phyloP scores from a whole-genome alignment of 331 rosid species.

The Dryas integrifolia region DNA sequence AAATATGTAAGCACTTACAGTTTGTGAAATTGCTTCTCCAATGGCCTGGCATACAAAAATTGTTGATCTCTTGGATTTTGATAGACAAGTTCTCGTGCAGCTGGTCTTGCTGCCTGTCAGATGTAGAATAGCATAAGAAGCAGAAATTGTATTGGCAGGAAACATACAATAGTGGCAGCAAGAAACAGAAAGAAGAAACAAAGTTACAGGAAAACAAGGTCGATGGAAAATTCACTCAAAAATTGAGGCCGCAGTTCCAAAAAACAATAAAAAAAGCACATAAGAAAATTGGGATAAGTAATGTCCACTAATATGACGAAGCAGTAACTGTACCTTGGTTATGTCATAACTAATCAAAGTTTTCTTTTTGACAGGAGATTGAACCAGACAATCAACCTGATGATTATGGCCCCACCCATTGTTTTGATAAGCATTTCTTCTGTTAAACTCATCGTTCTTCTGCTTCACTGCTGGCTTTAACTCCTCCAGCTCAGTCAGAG shows the following conservation, averaged over 20 bases:
- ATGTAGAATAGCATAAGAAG: conserved; percentile 30
- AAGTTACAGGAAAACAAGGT: background rate
- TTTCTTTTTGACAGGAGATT: conserved; percentile 49
- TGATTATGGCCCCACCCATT: conserved; percentile 42
- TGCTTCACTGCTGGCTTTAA: conserved; percentile 79
- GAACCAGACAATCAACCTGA: conserved; percentile 42
- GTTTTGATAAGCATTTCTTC: conserved; percentile 40
- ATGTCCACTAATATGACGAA: background rate
- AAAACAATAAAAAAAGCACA: background rate
- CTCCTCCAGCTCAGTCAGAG: conserved; percentile 75
- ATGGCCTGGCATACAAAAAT: conserved; percentile 45
- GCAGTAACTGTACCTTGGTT: conserved; percentile 47
- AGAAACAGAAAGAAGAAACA: background rate
- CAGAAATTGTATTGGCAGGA: conserved; percentile 9
- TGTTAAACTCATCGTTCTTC: conserved; percentile 62
- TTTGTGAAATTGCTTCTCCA: conserved; percentile 50
- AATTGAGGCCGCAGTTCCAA: background rate
- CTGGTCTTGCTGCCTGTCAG: conserved; percentile 58
- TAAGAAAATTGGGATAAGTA: background rate
- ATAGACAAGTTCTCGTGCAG: conserved; percentile 35
- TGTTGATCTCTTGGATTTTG: conserved; percentile 56
- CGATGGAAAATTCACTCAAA: background rate
- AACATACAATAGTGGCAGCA: background rate
- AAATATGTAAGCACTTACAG: conserved; percentile 42
- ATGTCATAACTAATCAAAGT: conserved; percentile 30